Evolutionary conservation across 495 filamentous ascomycete genomes (phyloP).

Genomic region (Hyaloscypha bicolor): DNA sequence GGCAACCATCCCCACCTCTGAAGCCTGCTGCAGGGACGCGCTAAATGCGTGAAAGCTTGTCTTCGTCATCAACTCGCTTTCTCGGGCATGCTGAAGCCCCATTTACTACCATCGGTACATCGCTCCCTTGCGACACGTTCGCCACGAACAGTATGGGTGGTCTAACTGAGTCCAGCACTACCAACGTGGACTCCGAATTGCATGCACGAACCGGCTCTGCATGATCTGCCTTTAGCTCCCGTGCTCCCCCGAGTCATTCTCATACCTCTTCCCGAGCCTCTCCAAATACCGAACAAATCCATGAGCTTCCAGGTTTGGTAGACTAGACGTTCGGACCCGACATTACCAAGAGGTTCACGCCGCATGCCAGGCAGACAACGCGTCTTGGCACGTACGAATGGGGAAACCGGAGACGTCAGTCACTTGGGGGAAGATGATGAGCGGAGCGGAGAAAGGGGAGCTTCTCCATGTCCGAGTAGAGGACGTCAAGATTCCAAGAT

Average conservation of each 20-base stretch:
- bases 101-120: background rate
- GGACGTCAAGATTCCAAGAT: background rate
- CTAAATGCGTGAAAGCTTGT: slow-evolving; percentile 5
- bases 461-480: background rate
- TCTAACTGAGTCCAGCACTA: background rate
- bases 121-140: background rate
- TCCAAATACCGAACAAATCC: background rate
- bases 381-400: slow-evolving; percentile 17
- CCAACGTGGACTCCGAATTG: background rate
- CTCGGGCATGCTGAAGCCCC: too few relatives aligned
- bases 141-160: background rate
- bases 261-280: background rate
- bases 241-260: background rate
- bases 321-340: background rate
- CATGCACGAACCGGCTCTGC: slow-evolving; percentile 32
- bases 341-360: background rate
- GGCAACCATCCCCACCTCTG: background rate
- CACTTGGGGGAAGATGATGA: slow-evolving; percentile 5
- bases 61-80: background rate
- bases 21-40: background rate
- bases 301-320: background rate
- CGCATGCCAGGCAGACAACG: background rate
- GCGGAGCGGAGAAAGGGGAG: slow-evolving; percentile 23
- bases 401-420: slow-evolving; percentile 15
- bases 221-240: slow-evolving; percentile 7